Evolutionary conservation across 345 rosid genomes (phyloP), one percentile per base, ranked within the genome.

Genomic region (Trapa bicornis): DNA sequence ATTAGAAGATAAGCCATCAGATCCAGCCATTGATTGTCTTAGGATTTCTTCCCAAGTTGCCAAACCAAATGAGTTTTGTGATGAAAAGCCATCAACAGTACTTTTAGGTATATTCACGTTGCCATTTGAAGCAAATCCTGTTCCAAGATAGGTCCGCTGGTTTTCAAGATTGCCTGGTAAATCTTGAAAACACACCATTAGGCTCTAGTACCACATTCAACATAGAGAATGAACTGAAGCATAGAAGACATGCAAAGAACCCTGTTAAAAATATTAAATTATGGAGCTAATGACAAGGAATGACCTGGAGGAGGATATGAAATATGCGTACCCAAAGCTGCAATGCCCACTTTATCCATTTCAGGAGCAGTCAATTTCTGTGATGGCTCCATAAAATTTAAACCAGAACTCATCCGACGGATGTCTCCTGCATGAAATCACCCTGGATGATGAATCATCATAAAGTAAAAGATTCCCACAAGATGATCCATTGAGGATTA

Each of bases 11-110:
- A 68, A 70, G 70, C 29, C 76, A 67, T 73, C 74, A 69, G 75
- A 69, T 65, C 77, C 84, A 53, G 77, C 67, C 67, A 70, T 72
- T 64, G 80, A 82, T 71, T 80, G 82, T 67, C 73, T 80, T 71
- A 84, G 71, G 65, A 80, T 83, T 68, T 75, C 90, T 76, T 85
- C 89, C 94, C 91, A 89, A 42, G 88, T 75, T 75, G 70, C 73
- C 43, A 41, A 41, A 77, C 84, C 83, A 80, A 70, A 79, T 66
- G 77, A 73, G 53, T 76, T 82, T 76, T 81, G 92, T 47, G 82
- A 70, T 70, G 77, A 86, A 66, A 74, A 74, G 60, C 66, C 54
- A 42, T 52, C 42, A 61, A 54, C 53, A 15, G 35, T 71, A 70
- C 66, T 80, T 64, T 72, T 73, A 37, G 73, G 77, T 70, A 74